These are phyloP conservation scores for Borovskyia barvae DNA, from an alignment of 208 protist genomes.

Conservation along the genomic window DNA sequence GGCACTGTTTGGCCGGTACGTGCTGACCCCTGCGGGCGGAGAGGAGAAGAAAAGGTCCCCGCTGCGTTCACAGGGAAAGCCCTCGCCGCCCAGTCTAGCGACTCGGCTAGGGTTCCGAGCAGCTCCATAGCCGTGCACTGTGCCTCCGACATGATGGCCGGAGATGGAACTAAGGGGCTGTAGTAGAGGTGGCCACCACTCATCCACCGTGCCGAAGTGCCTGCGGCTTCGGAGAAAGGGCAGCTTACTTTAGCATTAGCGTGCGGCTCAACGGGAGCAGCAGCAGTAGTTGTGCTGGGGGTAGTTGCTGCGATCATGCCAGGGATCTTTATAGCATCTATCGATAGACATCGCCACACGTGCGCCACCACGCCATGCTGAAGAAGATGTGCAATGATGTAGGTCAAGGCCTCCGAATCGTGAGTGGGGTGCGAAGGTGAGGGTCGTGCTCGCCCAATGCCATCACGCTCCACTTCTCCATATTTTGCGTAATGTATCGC, in stretches of 20 bases:
- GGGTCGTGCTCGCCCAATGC: neutral
- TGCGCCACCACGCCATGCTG: constrained; percentile 7
- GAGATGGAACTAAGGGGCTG: neutral
- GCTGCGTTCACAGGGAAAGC: neutral
- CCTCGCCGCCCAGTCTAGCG: constrained; percentile 5
- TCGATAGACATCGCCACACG: constrained; percentile 20
- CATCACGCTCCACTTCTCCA: neutral
- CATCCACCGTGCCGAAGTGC: neutral
- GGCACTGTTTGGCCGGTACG: too few relatives aligned
- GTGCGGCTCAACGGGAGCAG: neutral
- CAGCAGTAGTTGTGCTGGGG: neutral
- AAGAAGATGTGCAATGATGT: neutral
- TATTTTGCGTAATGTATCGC: neutral
- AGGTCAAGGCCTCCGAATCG: neutral
- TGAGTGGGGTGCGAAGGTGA: neutral
- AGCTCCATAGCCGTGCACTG: constrained; percentile 22
- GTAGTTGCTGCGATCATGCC: neutral
- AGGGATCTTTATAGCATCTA: constrained; percentile 10
- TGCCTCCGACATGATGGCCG: constrained; percentile 5
- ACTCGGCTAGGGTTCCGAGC: constrained; percentile 9
- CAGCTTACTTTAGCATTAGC: neutral
- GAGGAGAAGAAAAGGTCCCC: neutral
- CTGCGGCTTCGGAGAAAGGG: neutral
- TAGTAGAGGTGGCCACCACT: neutral
- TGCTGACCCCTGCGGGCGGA: neutral